A percentile compares a stretch with the other conserved stretches of the same genome.
phyloP scores from a whole-genome alignment of 495 filamentous ascomycete species.

The Penicillium psychrofluorescens region DNA sequence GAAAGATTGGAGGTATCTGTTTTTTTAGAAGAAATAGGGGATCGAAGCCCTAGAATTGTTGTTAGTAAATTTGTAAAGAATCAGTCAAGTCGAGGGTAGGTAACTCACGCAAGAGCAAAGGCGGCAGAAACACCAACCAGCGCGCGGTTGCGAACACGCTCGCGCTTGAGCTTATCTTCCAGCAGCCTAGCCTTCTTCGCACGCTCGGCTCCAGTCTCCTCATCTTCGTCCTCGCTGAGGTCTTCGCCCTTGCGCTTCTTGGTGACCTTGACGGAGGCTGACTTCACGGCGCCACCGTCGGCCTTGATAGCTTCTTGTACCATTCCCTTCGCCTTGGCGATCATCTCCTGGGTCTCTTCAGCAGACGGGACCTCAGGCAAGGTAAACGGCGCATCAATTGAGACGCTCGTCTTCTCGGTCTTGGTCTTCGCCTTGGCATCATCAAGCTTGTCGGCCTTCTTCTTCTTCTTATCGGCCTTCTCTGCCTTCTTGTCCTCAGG shows the following conservation, averaged over 20 bases:
- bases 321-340: slow-evolving; percentile 82
- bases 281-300: slow-evolving; percentile 25
- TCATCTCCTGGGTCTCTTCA: slow-evolving; percentile 70
- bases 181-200: slow-evolving; percentile 71
- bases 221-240: slow-evolving; percentile 47
- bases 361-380: slow-evolving; percentile 62
- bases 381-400: slow-evolving; percentile 65
- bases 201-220: slow-evolving; percentile 44
- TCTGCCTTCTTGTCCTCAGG: slow-evolving; percentile 15
- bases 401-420: slow-evolving; percentile 67
- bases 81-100: not conserved
- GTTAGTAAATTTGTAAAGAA: slow-evolving; percentile 11
- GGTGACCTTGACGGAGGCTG: slow-evolving; percentile 37
- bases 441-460: slow-evolving; percentile 30
- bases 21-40: slow-evolving; percentile 38
- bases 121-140: slow-evolving; percentile 77
- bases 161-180: slow-evolving; percentile 68
- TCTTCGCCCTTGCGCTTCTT: slow-evolving; percentile 73
- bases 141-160: slow-evolving; percentile 75
- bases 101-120: slow-evolving; percentile 79
- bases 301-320: slow-evolving; percentile 66
- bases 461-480: slow-evolving; percentile 34
- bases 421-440: slow-evolving; percentile 52
- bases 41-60: slow-evolving; percentile 30
- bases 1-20: not conserved